These are phyloP conservation scores for Suhomyces choctaworum DNA, from an alignment of 1,139 yeast genomes.

Conservation along the genomic window DNA sequence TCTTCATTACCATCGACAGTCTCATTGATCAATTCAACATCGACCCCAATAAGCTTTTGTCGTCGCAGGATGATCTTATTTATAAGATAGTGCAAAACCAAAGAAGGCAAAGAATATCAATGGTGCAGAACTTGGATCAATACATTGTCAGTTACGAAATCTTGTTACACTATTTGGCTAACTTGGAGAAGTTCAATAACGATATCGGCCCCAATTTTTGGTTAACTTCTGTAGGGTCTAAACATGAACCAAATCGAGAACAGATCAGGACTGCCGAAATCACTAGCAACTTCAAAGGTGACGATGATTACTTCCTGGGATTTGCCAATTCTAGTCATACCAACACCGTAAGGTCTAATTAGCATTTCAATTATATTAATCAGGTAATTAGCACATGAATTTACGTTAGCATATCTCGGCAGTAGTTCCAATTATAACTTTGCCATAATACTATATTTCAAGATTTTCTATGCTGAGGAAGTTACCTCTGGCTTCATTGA, in stretches of 20 bases:
- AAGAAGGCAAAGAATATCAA: conserved; percentile 44
- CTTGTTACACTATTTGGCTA: conserved; percentile 29
- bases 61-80: conserved; percentile 20
- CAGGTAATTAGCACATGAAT: background rate
- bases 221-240: conserved; percentile 1
- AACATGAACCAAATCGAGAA: conserved; percentile 4
- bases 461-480: background rate
- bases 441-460: background rate
- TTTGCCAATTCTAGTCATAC: conserved; percentile 6
- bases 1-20: conserved; percentile 20
- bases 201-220: background rate
- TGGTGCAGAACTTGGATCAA: conserved; percentile 51
- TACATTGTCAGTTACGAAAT: conserved; percentile 46
- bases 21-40: conserved; percentile 15
- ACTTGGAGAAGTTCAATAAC: conserved; percentile 8
- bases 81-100: conserved; percentile 43
- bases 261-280: conserved; percentile 8
- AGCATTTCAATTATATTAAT: conserved; percentile 1
- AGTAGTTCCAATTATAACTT: background rate
- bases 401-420: background rate
- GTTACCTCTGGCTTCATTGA: conserved; percentile 15
- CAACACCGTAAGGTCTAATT: conserved; percentile 16
- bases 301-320: conserved; percentile 17
- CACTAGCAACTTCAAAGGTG: conserved; percentile 1
- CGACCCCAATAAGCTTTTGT: conserved; percentile 9